Conservation (phyloP, 2,329 filamentous ascomycete genomes). For the Aplosporella prunicola region DNA sequence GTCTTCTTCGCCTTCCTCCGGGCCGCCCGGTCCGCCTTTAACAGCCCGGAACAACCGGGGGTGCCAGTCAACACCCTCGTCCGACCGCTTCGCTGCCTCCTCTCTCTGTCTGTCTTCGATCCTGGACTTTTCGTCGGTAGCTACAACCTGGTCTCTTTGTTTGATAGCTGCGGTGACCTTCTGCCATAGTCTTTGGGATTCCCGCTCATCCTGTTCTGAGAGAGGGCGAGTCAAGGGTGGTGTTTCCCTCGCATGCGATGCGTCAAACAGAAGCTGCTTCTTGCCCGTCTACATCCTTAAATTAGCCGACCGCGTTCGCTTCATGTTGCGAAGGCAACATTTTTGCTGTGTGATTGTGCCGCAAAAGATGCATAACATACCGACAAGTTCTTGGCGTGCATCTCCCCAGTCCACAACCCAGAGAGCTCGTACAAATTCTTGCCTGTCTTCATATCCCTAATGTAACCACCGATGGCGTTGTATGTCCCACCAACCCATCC, state of each 20-base stretch:
- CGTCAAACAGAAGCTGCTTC: constrained; percentile 84
- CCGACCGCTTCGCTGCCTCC: constrained; percentile 70
- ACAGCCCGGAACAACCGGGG: constrained; percentile 76
- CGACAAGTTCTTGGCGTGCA: constrained; percentile 77
- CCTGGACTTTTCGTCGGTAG: constrained; percentile 92
- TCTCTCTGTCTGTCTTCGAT: constrained; percentile 89
- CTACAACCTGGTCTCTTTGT: constrained; percentile 74
- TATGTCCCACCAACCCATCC: constrained; percentile 95
- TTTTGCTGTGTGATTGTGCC: background rate
- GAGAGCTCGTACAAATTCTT: constrained; percentile 86
- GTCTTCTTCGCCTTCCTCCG: constrained; percentile 75
- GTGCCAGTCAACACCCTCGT: constrained; percentile 76
- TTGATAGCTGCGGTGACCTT: constrained; percentile 74
- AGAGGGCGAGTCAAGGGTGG: constrained; percentile 65
- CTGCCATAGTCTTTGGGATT: constrained; percentile 82
- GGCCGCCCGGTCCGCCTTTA: constrained; percentile 57
- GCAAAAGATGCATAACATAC: too few relatives aligned
- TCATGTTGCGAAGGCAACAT: background rate
- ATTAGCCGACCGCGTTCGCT: constrained; percentile 1
- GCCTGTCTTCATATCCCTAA: constrained; percentile 79
- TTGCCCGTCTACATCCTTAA: constrained; percentile 60
- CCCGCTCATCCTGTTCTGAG: constrained; percentile 77
- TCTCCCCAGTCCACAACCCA: constrained; percentile 88
- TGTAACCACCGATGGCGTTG: constrained; percentile 85
- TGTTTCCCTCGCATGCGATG: constrained; percentile 65